Base-by-base conservation (phyloP, 768 basidiomycete genomes). In the Suillus brevipes region DNA sequence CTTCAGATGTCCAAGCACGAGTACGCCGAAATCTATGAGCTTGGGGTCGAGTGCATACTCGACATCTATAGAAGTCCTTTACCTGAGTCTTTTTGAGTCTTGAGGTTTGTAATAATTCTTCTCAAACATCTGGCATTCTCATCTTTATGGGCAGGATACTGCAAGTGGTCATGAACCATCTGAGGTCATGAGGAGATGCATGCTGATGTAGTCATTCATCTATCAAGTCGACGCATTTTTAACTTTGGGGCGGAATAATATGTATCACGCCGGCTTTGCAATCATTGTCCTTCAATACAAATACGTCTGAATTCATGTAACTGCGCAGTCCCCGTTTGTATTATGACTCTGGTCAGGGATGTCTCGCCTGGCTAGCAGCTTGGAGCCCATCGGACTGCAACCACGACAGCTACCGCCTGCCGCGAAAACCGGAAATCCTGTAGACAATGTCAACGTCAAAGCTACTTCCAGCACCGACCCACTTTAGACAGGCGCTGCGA, bases 401-500 rank as follows among this genome's bases (percentile, higher is more conserved):
- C 57, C 34, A 56, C 63, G 31, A 70, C 3, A 7, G 37, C 34
- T 7, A 72, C 18, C 4, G 70, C 70, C 1, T 38, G 2, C 4
- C 8, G 5, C 1, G 8, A 53, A 31, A 10, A 55, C 12, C 0
- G 20, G 31, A 55, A 34, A 10, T 18, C 5, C 8, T 18, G 38
- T 9, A 16, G 37, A 36, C 34, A 9, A 47, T 66, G 62, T 80
- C 72, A 1, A 86, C 74, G 10, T 66, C 72, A 37, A 85, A 31
- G 18, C 64, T 64, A 2, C n/a, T n/a, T n/a, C n/a, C n/a, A n/a
- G n/a, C n/a, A n/a, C n/a, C n/a, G n/a, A n/a, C 71, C 14, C 64
- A 6, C 76, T 78, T 3, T 73, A 1, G 31, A 63, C 23, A 2
- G 85, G 85, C 4, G 58, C 61, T 6, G 77, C 72, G 58, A 86